Evolutionary conservation across 306 rosid species (phyloP).

Genomic region (barrel medic (Medicago truncatula)): MtrunA17r5.0-ANR NC_053042.1:18107001-18107500

Average conservation of each 20-base stretch:
- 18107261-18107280: constrained; percentile 98
- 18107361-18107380: constrained; percentile 60
- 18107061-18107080: constrained; percentile 10
- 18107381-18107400: constrained; percentile 83
- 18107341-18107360: constrained; percentile 67
- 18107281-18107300: constrained; percentile 94
- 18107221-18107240: constrained; percentile 34
- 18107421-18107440: constrained; percentile 69
- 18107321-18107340: constrained; percentile 95
- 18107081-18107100: constrained; percentile 14
- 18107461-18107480: constrained; percentile 5
- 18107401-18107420: constrained; percentile 96
- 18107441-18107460: not conserved
- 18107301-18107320: constrained; percentile 90
- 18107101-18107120: not conserved
- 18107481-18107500: too few species aligned
- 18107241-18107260: constrained; percentile 45
- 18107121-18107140: not conserved
- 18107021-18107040: constrained; percentile 4
- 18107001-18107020: constrained; percentile 10
- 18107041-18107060: not conserved
- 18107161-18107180: not conserved
- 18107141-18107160: not conserved
- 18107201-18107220: constrained; percentile 2
- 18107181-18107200: constrained; percentile 5